phyloP scores from a whole-genome alignment of 2,329 filamentous ascomycete genomes.

The Cladosporium sp. region DNA sequence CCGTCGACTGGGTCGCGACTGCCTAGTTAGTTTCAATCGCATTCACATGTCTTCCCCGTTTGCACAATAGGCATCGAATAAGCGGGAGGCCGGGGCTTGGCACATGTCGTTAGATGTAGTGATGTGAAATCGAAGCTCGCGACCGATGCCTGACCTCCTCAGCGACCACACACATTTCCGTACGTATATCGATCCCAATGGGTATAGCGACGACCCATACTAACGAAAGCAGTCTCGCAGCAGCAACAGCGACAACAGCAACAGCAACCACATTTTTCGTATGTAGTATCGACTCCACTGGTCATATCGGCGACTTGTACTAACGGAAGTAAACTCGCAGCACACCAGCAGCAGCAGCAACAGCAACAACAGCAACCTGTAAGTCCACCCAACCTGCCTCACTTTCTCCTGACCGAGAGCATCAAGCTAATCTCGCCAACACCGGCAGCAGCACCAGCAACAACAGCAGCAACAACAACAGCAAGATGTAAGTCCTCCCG shows the following conservation, averaged over 20 bases:
- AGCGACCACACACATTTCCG: too few species aligned
- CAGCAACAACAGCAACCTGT: not conserved
- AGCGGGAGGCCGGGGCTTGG: too few species aligned
- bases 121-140: not conserved
- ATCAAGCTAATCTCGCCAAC: not conserved
- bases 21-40: too few species aligned
- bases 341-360: not conserved
- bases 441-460: not conserved
- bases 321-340: not conserved
- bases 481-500: not conserved
- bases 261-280: too few species aligned
- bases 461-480: not conserved
- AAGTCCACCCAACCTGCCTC: not conserved
- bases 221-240: not conserved
- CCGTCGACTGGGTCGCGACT: too few species aligned
- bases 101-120: too few species aligned
- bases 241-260: not conserved
- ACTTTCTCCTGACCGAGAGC: not conserved
- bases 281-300: not conserved
- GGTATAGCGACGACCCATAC: too few species aligned
- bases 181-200: too few species aligned
- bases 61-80: too few species aligned
- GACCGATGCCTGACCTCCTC: too few species aligned
- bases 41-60: too few species aligned
- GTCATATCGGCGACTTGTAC: not conserved